Conservation (phyloP, 2,329 filamentous ascomycete genomes). For the Calonectria pteridis region DNA sequence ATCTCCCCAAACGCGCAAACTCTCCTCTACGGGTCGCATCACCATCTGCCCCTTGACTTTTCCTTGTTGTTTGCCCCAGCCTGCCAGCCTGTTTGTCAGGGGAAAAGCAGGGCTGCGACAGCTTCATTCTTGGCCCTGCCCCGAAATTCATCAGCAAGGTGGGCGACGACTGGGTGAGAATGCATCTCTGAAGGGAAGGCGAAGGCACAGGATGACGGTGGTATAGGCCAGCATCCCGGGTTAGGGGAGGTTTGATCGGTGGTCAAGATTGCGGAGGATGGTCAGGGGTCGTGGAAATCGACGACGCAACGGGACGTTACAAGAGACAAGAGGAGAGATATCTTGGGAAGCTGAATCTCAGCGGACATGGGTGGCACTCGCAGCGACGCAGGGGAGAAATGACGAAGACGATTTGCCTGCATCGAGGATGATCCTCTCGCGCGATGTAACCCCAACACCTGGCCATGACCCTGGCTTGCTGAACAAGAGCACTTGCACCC, state of each 20-base stretch:
- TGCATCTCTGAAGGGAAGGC: slow-evolving; percentile 16
- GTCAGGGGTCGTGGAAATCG: slow-evolving; percentile 36
- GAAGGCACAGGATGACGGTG: slow-evolving; percentile 17
- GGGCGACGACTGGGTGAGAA: slow-evolving; percentile 9
- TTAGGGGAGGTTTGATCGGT: slow-evolving; percentile 30
- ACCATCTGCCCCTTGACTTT: slow-evolving; percentile 29
- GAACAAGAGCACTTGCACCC: slow-evolving; percentile 40
- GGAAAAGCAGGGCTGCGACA: slow-evolving; percentile 7
- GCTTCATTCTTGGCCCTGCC: neutral
- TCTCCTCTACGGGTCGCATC: slow-evolving; percentile 33
- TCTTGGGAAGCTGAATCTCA: slow-evolving; percentile 30
- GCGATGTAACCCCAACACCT: slow-evolving; percentile 43
- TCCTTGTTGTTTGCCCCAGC: slow-evolving; percentile 6
- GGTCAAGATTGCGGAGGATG: slow-evolving; percentile 29
- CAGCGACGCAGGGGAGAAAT: slow-evolving; percentile 35
- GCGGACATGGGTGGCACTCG: slow-evolving; percentile 9
- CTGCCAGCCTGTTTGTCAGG: neutral
- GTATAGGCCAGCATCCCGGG: neutral
- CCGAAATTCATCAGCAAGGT: neutral
- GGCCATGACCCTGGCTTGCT: slow-evolving; percentile 39
- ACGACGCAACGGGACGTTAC: slow-evolving; percentile 26
- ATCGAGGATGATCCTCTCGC: slow-evolving; percentile 31
- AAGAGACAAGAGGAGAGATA: slow-evolving; percentile 39
- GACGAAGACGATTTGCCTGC: slow-evolving; percentile 25
- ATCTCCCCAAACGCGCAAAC: slow-evolving; percentile 35